A percentile compares a stretch with the other conserved stretches of the same genome.
Evolutionary conservation across 371 early-diverging fungal genomes (phyloP).

Genomic region (Conidiobolus incongruus): DNA sequence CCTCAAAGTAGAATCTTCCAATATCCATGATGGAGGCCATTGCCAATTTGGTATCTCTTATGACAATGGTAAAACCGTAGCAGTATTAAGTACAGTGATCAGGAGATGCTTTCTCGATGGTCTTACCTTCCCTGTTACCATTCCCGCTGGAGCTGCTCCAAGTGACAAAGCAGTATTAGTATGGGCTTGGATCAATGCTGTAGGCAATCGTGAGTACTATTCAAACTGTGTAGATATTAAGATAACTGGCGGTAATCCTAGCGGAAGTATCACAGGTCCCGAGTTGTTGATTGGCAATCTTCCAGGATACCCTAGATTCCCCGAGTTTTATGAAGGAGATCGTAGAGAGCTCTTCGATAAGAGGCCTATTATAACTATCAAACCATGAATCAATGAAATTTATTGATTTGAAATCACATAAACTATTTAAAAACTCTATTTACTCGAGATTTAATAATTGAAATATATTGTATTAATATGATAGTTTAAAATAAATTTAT

Average conservation of each 20-base stretch:
- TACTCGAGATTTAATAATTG: too few relatives aligned
- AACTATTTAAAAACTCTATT: too few relatives aligned
- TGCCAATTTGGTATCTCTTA: too few relatives aligned
- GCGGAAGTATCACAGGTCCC: too few relatives aligned
- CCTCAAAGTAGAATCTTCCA: too few relatives aligned
- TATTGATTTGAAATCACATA: too few relatives aligned
- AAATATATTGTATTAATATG: too few relatives aligned
- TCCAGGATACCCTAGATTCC: constrained; percentile 4
- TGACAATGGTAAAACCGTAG: constrained; percentile 32
- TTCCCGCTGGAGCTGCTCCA: constrained; percentile 25
- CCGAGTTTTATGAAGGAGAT: constrained; percentile 8
- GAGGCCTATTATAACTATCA: constrained; percentile 14
- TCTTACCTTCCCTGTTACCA: constrained; percentile 13
- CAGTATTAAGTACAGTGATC: constrained; percentile 24
- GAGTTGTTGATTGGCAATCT: constrained; percentile 4
- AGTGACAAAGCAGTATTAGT: constrained; percentile 16
- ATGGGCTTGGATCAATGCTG: constrained; percentile 55
- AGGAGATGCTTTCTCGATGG: constrained; percentile 9
- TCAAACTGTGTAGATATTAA: constrained; percentile 45
- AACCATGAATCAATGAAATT: background rate
- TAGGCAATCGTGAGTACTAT: constrained; percentile 46
- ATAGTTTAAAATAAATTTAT: too few relatives aligned
- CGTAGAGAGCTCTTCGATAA: constrained; percentile 11
- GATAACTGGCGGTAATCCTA: too few relatives aligned
- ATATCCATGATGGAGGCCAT: too few relatives aligned